Percentiles rank a stretch among this genome's conserved stretches.
phyloP scores from a whole-genome alignment of 441 rosid species.

The Croton laevigatus region DNA sequence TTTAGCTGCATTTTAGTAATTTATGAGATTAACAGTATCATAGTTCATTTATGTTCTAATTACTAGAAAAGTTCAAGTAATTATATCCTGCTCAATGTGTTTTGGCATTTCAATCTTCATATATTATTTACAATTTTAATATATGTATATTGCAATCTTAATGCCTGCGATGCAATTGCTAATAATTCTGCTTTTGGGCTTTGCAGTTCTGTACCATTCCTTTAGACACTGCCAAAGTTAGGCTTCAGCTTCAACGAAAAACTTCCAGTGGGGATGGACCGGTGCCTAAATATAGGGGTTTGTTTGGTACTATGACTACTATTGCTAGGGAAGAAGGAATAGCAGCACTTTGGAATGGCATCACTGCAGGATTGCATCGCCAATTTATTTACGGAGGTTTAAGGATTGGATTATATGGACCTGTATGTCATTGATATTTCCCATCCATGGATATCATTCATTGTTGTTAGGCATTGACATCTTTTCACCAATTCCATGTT shows the following conservation, averaged over 20 bases:
- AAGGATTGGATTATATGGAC: slow-evolving; percentile 92
- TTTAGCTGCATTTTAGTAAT: neutral
- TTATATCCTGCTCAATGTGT: neutral
- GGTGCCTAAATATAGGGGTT: slow-evolving; percentile 74
- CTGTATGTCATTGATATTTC: slow-evolving; percentile 46
- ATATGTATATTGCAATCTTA: neutral
- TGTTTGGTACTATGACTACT: slow-evolving; percentile 86
- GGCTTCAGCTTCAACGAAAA: slow-evolving; percentile 95
- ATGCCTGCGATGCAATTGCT: neutral
- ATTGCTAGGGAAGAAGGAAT: slow-evolving; percentile 92
- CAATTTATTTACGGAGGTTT: slow-evolving; percentile 92
- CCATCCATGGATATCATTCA: slow-evolving; percentile 15
- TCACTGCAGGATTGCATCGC: slow-evolving; percentile 91
- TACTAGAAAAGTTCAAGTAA: neutral
- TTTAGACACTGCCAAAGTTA: slow-evolving; percentile 94
- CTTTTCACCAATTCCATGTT: slow-evolving; percentile 19
- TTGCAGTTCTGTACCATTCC: slow-evolving; percentile 90
- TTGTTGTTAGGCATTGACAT: slow-evolving; percentile 17
- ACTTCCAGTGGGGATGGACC: slow-evolving; percentile 50
- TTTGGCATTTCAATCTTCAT: neutral
- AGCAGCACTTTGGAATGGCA: slow-evolving; percentile 90
- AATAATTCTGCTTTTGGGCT: slow-evolving; percentile 15
- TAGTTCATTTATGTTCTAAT: neutral
- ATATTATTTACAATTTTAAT: neutral
- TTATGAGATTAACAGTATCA: neutral